phyloP scores from a whole-genome alignment of 768 basidiomycete genomes.

The Sarcodon aspratus region DNA sequence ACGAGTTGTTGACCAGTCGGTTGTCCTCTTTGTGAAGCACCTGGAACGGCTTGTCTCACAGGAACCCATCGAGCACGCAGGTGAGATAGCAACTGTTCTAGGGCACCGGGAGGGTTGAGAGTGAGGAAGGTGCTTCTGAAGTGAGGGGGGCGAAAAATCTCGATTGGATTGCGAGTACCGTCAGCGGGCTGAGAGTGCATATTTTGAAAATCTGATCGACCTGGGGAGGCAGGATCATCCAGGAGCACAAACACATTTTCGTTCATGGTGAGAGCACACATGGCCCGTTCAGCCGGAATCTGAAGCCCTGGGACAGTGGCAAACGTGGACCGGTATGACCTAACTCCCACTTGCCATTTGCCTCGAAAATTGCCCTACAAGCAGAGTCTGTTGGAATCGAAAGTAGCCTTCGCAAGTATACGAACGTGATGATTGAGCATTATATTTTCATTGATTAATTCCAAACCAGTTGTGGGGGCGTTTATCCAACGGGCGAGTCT shows the following conservation, averaged over 20 bases:
- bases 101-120: constrained; percentile 56
- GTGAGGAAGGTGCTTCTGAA: constrained; percentile 73
- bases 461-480: constrained; percentile 62
- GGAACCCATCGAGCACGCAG: constrained; percentile 69
- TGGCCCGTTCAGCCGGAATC: constrained; percentile 48
- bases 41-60: constrained; percentile 36
- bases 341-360: constrained; percentile 59
- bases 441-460: constrained; percentile 61
- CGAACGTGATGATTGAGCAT: constrained; percentile 55
- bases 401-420: constrained; percentile 4
- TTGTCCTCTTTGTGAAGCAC: constrained; percentile 32
- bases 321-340: constrained; percentile 67
- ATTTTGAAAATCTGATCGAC: constrained; percentile 47
- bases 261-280: constrained; percentile 71
- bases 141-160: constrained; percentile 30
- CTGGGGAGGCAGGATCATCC: constrained; percentile 67
- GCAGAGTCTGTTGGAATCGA: background rate
- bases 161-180: constrained; percentile 5
- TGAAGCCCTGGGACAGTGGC: constrained; percentile 40
- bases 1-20: constrained; percentile 49
- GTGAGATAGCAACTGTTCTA: constrained; percentile 66
- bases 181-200: constrained; percentile 13
- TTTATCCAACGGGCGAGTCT: constrained; percentile 78
- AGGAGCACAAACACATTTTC: constrained; percentile 72
- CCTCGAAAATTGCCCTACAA: constrained; percentile 46